Base-by-base conservation (phyloP, 2,329 filamentous ascomycete species). In the Paecilomyces sp. region DNA sequence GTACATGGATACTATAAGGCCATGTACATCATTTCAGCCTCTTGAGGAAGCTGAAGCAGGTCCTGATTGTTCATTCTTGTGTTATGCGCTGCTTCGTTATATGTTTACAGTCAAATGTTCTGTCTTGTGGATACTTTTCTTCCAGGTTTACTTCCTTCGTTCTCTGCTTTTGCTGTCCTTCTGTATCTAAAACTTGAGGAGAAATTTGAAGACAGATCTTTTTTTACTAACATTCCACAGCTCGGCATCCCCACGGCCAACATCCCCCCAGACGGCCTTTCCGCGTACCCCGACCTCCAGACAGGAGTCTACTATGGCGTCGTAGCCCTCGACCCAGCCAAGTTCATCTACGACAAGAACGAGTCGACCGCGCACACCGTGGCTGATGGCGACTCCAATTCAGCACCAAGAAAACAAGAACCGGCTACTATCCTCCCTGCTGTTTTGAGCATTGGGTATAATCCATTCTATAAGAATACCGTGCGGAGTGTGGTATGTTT, bases 221-320 rank as follows among this genome's bases (percentile, higher is more conserved):
- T 12, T 41, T 15, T 41, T 41, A 47, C 41, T 47, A 47, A 47
- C 41, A 53, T 15, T 53, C 8, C 50, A 54, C 22, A 95, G 87
- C 90, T 97, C 72, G 93, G 93, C 67, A 97, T 97, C 73, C 94
- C 94, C 2, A 97, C 94, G 1, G 94, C 94, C 72, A 99, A 97
- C 80, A 88, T 89, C 69, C 86, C 86, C 8, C 77, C 87, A 61
- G 80, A 82, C 13, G 83, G 83, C 30, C 86, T 97, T 53, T 86
- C 86, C 67, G 88, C 72, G 9, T 70, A 78, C 59, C 77, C 77
- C 77, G 79, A 83, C 65, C 81, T 90, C 58, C 80, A 85, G 60
- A 90, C 87, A 0, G 94, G 94, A 64, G 90, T 97, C 64, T 97
- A 97, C 82, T 97, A 92, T 72, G 94, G 94, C 70, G 96, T 90